Evolutionary conservation across 129 eudicot genomes (phyloP), one percentile per base, ranked within the genome.

Genomic region (Silybum marianum): DNA sequence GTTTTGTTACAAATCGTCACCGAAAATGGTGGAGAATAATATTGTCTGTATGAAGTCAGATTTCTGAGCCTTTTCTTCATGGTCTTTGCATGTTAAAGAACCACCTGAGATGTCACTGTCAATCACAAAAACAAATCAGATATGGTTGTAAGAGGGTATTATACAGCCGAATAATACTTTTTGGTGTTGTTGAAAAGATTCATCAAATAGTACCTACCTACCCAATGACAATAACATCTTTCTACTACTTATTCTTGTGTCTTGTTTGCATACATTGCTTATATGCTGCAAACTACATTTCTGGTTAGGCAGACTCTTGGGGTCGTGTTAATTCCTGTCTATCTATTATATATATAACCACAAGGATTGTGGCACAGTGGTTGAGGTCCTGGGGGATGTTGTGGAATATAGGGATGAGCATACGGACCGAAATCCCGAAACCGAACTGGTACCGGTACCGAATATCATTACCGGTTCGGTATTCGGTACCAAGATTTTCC

Each of bases 1-100:
- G 77, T 54, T 67, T 76, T 51, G 82, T 77, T 77, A 77, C 82
- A 88, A 78, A 73, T 75, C 63, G 39, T 89, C 92, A 58, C 77
- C 84, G 63, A 88, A 85, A 66, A 92, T 86, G 84, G 92, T 88
- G 87, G 94, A 89, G 21, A 86, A 81, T 73, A 91, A 74, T 58
- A 92, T 75, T 19, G 87, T 85, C 79, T 78, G 88, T 68, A 88
- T 69, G 81, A 90, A 90, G 73, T 90, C 88, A 63, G 86, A 85
- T 80, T 90, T 92, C 84, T 76, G 83, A 46, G 88, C 86, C 77
- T 77, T 87, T 72, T 91, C 87, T 42, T 81, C 94, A 39, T 87
- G 76, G 8, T 88, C 84, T 80, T 80, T 82, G 78, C 81, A 58
- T 18, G 81, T 24, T 14, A 85, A 68, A 58, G 78, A 22, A 25